These are phyloP conservation scores for Gossypium arboreum DNA, from an alignment of 345 rosid genomes.

Conservation along the genomic window DNA sequence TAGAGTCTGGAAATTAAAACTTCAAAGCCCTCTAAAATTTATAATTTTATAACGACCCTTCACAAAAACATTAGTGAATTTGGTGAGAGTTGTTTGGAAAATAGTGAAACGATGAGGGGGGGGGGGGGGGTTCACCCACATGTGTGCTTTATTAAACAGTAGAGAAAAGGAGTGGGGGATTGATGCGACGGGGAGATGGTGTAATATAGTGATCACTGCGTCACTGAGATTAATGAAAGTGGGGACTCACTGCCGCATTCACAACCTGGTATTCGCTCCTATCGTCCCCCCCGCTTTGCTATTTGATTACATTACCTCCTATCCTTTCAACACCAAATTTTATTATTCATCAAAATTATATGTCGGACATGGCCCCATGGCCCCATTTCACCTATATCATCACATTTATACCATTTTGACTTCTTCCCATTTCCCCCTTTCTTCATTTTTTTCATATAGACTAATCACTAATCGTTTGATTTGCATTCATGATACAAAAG, in stretches of 20 bases:
- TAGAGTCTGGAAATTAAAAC: no score
- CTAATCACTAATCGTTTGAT: not conserved
- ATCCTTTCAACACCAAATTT: no score
- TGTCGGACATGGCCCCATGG: slow-evolving; percentile 19
- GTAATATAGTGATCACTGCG: not conserved
- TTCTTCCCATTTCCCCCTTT: not conserved
- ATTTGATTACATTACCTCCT: no score
- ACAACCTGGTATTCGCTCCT: not conserved
- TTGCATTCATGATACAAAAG: no score
- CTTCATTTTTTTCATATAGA: no score
- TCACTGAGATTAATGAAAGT: not conserved
- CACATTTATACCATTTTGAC: not conserved
- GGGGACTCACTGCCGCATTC: not conserved
- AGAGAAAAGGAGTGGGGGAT: not conserved
- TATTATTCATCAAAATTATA: not conserved
- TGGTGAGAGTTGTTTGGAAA: not conserved
- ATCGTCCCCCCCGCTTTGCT: not conserved
- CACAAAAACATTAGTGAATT: no score
- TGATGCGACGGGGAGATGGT: not conserved
- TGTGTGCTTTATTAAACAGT: not conserved
- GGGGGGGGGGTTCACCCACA: not conserved
- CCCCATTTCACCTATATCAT: slow-evolving; percentile 4
- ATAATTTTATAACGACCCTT: no score
- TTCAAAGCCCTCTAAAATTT: no score
- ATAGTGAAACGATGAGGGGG: not conserved